Evolutionary conservation across 805 yeast genomes (phyloP), one percentile per base, ranked within the genome.

Genomic region (Metschnikowia amazonensis): DNA sequence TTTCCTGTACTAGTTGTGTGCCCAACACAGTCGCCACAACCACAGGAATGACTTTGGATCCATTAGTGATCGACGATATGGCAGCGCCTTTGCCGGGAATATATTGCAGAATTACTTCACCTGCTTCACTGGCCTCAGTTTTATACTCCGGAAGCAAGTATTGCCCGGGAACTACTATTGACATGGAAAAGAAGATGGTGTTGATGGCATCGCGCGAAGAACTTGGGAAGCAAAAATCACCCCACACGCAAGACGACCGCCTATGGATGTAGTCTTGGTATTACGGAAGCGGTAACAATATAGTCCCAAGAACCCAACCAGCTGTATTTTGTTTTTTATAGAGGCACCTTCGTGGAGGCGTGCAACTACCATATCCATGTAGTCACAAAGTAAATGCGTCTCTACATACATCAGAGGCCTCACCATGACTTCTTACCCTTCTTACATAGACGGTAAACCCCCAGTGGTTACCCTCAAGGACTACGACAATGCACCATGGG

Each of bases 81-180:
- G 77, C 74, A 0, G 87, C 74, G 8, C 96, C 96, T 17, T 69
- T 64, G 4, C 96, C 95, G 1, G 88, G 66, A 4, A 69, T 59
- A 55, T 76, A 87, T 46, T 71, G 74, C 34, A 70, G 62, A 2
- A 75, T 59, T 7, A 56, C 57, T n/a, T 65, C 66, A 14, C 53
- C 45, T 8, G 40, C 5, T 14, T 55, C 50, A 3, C 56, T 59
- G 14, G 50, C 53, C 11, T 49, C 59, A 14, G 55, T 43, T 40
- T 73, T 72, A 55, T 68, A 73, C 5, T 74, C 67, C 1, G 94
- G 90, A 16, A 81, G 75, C 20, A 89, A 70, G 34, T 83, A 77
- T 56, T 89, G 96, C 0, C 97, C 96, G 1, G 97, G 96, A 18
- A 62, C 51, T 23, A 59, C 65, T 18, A 46, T 53, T 14, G 48